Evolutionary conservation across 306 rosid species (phyloP).

Genomic region (Lupinus albus): DNA sequence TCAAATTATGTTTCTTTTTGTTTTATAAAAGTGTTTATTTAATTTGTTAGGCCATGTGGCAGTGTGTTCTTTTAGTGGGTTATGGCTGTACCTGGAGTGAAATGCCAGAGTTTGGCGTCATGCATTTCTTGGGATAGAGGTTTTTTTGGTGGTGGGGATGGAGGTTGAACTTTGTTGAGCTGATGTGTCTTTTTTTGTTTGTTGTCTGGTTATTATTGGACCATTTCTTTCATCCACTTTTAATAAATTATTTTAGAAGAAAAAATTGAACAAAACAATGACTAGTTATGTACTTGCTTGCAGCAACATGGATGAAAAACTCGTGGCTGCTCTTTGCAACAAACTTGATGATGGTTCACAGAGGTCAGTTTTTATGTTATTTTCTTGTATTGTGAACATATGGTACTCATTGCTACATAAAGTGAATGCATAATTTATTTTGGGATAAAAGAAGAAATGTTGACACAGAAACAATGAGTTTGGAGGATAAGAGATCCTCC

Average conservation of each 20-base stretch:
- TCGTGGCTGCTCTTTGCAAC: slow-evolving; percentile 85
- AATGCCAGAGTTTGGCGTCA: background rate
- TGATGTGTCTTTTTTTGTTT: slow-evolving; percentile 6
- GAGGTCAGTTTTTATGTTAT: slow-evolving; percentile 55
- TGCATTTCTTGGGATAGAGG: background rate
- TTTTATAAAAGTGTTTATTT: slow-evolving; percentile 5
- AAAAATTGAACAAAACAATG: slow-evolving; percentile 26
- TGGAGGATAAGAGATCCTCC: background rate
- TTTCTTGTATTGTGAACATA: slow-evolving; percentile 14
- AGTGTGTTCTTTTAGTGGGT: background rate
- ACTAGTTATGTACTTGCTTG: slow-evolving; percentile 37
- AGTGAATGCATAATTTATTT: slow-evolving; percentile 16
- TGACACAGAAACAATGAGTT: background rate
- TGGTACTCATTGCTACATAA: slow-evolving; percentile 27
- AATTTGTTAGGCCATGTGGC: background rate
- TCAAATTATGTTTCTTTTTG: slow-evolving; percentile 3
- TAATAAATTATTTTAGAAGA: slow-evolving; percentile 1
- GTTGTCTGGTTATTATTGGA: background rate
- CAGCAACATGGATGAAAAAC: slow-evolving; percentile 91
- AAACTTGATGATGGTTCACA: slow-evolving; percentile 55
- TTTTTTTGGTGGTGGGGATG: background rate
- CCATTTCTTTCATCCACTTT: background rate
- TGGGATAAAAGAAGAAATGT: background rate
- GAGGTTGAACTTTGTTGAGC: slow-evolving; percentile 18
- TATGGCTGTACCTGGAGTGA: too few relatives aligned